A percentile compares a stretch with the other conserved stretches of the same genome.
Conservation (phyloP, 1,139 yeast species). For the Hyphopichia khmerensis region DNA sequence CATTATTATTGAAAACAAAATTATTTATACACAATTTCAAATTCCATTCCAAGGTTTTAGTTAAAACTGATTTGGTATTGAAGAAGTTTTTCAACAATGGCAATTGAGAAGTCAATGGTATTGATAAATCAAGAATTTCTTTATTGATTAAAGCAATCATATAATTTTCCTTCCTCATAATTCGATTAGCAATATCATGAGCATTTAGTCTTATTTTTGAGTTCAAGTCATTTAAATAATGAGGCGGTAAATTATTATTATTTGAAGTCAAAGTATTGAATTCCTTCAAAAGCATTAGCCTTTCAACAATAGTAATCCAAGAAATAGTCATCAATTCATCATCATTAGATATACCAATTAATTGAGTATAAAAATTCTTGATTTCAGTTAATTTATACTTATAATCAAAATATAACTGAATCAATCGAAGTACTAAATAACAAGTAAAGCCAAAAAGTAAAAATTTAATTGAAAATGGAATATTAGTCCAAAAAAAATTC, state of each 20-base stretch:
- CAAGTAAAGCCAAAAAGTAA: constrained; percentile 61
- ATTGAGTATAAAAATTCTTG: constrained; percentile 60
- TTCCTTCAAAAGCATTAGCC: constrained; percentile 71
- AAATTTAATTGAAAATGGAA: constrained; percentile 54
- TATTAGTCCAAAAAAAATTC: constrained; percentile 53
- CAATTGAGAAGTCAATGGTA: constrained; percentile 16
- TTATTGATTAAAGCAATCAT: constrained; percentile 86
- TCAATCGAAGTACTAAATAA: constrained; percentile 55
- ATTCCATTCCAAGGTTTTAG: constrained; percentile 94
- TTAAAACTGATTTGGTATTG: constrained; percentile 48
- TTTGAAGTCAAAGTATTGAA: constrained; percentile 71
- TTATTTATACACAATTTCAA: constrained; percentile 84
- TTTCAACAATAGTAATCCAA: constrained; percentile 86
- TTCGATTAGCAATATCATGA: constrained; percentile 90
- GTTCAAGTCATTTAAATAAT: constrained; percentile 52
- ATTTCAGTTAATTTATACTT: constrained; percentile 60
- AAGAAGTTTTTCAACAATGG: constrained; percentile 33
- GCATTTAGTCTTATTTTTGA: constrained; percentile 81
- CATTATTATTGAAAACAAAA: constrained; percentile 78
- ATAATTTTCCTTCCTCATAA: constrained; percentile 93
- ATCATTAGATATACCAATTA: constrained; percentile 69
- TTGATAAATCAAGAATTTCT: constrained; percentile 63
- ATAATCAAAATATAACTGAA: constrained; percentile 58
- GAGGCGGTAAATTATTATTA: constrained; percentile 26
- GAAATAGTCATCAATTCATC: constrained; percentile 86